Percentiles rank a stretch among this genome's conserved stretches.
Evolutionary conservation across 2,329 filamentous ascomycete genomes (phyloP).

Genomic region (Metarhizium sp.): DNA sequence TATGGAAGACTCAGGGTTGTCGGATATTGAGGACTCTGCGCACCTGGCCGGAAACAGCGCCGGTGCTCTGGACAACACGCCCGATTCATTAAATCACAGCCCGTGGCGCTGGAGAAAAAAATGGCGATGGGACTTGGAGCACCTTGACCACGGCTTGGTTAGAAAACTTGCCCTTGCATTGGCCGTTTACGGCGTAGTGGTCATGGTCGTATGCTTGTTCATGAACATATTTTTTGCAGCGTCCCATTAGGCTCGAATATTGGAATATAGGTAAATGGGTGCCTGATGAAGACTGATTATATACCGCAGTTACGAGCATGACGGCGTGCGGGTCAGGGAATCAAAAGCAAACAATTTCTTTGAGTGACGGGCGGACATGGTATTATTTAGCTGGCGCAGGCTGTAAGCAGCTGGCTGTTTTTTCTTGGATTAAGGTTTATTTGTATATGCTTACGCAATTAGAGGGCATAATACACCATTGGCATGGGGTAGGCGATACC

Average conservation of each 20-base stretch:
- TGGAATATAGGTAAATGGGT: neutral
- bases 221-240: constrained; percentile 77
- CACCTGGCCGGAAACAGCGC: constrained; percentile 35
- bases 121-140: constrained; percentile 51
- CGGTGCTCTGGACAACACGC: constrained; percentile 33
- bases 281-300: neutral
- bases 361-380: neutral
- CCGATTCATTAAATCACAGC: constrained; percentile 21
- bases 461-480: neutral
- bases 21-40: constrained; percentile 39
- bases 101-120: constrained; percentile 43
- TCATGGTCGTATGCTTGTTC: constrained; percentile 81
- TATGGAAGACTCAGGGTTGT: constrained; percentile 47
- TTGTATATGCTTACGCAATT: neutral
- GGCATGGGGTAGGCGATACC: neutral
- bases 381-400: neutral
- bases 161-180: constrained; percentile 66
- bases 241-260: constrained; percentile 38
- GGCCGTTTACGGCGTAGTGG: constrained; percentile 71
- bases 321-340: neutral
- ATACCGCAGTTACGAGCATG: constrained; percentile 3
- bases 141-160: constrained; percentile 56
- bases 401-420: neutral
- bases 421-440: constrained; percentile 6
- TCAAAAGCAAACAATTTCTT: neutral